These are phyloP conservation scores for Populus nigra DNA, from an alignment of 345 rosid genomes.

Conservation along the genomic window DNA sequence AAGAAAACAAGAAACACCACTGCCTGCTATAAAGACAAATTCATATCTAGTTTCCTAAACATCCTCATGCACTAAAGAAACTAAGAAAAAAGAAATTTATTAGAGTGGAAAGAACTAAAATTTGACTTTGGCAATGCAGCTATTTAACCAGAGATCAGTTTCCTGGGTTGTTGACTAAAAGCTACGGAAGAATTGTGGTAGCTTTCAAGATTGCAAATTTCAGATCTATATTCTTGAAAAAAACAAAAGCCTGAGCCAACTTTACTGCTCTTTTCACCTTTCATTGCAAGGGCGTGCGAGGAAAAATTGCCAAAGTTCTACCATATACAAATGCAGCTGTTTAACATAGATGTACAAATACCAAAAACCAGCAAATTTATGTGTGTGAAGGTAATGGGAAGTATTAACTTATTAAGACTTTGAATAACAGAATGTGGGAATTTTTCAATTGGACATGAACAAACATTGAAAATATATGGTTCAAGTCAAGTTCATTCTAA, in stretches of 20 bases:
- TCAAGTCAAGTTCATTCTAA: neutral
- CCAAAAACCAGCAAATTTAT: neutral
- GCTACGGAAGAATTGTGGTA: neutral
- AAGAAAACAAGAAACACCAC: neutral
- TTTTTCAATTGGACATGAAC: neutral
- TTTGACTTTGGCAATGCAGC: neutral
- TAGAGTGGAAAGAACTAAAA: neutral
- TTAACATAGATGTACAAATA: neutral
- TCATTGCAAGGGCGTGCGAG: neutral
- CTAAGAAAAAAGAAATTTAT: neutral
- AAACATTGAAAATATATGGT: neutral
- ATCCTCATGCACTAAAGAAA: neutral
- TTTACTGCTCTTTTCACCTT: neutral
- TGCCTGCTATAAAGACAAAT: neutral
- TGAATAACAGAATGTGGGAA: neutral
- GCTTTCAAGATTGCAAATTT: neutral
- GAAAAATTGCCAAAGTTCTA: neutral
- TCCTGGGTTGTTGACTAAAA: neutral
- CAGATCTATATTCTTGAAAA: neutral
- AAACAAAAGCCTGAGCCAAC: neutral
- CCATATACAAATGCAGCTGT: neutral
- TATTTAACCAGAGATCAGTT: neutral
- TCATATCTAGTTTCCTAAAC: neutral
- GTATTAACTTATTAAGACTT: neutral
- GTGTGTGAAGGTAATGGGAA: neutral